Evolutionary conservation across 768 basidiomycete species (phyloP).

Genomic region (Solioccasus polychromus): DNA sequence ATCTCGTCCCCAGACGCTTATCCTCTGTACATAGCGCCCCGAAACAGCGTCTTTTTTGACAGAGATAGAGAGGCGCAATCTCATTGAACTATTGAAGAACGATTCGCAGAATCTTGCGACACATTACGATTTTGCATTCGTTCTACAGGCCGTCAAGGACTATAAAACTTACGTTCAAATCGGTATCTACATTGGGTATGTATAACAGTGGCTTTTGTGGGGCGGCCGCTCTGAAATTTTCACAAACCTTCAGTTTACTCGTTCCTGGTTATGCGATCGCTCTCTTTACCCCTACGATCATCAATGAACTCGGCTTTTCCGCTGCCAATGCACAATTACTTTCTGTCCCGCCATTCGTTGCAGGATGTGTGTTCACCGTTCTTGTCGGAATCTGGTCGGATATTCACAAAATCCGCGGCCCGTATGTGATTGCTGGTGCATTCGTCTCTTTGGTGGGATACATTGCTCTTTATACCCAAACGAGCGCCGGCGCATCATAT

Average conservation of each 20-base stretch:
- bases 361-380: constrained; percentile 45
- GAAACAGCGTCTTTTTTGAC: constrained; percentile 57
- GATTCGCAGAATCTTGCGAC: constrained; percentile 45
- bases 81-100: constrained; percentile 37
- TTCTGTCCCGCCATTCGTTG: constrained; percentile 49
- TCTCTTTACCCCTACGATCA: constrained; percentile 51
- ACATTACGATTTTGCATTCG: constrained; percentile 42
- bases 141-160: constrained; percentile 48
- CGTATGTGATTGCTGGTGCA: constrained; percentile 44
- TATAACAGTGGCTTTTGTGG: not conserved
- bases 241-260: constrained; percentile 32
- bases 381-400: constrained; percentile 42
- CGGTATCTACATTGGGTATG: constrained; percentile 42
- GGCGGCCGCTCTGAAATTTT: constrained; percentile 1
- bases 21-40: constrained; percentile 40
- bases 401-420: constrained; percentile 42
- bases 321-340: constrained; percentile 49
- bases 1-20: not conserved
- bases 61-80: constrained; percentile 37
- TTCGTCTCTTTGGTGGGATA: constrained; percentile 50
- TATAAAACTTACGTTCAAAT: constrained; percentile 38
- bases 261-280: constrained; percentile 48
- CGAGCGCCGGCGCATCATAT: constrained; percentile 33
- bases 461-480: constrained; percentile 42
- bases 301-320: constrained; percentile 47